Base-by-base conservation (phyloP, 768 basidiomycete genomes). In the Podaxis sp. region DNA sequence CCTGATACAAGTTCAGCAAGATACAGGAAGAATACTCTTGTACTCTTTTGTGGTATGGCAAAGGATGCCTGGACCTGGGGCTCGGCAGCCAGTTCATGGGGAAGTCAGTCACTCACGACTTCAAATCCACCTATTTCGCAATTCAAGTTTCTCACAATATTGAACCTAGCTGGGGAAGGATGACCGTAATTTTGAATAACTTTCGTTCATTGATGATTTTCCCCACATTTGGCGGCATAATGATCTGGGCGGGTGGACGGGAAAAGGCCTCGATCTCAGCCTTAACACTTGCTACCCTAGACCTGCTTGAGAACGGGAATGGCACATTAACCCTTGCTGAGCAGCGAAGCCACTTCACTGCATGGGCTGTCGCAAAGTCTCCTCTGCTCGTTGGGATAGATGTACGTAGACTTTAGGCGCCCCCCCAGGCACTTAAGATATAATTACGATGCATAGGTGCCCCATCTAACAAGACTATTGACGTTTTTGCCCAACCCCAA, bases 341-440 rank as follows among this genome's bases (percentile, higher is more conserved):
- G 68, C 72, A 76, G 28, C 82, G 82, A 68, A 80, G 80, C 28
- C 83, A 84, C 67, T 85, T 84, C 68, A 83, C 82, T 2, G 81
- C 81, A 0, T 85, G 84, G 84, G 82, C 84, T 24, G 67, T 84
- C 71, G 79, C 79, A 17, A 85, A 84, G 66, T 82, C 81, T 0
- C 84, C 83, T 6, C 75, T 85, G 15, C 72, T 84, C 48, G 77
- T 85, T 57, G 78, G 83, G 61, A 81, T 83, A 1, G 72, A 82
- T 59, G 82, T 80, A 62, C 13, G 77, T 70, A 24, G 19, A 24
- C 9, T 24, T 15, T 9, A 49, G 11, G 3, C 24, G 19, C 22
- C 7, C 13, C 44, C 15, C 4, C 13, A 12, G 49, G 12, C 49
- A 9, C 8, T 51, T 24, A 8, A 51, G 13, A 11, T 51, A 24